Base-by-base conservation (phyloP, 2,329 filamentous ascomycete genomes). In the Stenocarpella maydis region DNA sequence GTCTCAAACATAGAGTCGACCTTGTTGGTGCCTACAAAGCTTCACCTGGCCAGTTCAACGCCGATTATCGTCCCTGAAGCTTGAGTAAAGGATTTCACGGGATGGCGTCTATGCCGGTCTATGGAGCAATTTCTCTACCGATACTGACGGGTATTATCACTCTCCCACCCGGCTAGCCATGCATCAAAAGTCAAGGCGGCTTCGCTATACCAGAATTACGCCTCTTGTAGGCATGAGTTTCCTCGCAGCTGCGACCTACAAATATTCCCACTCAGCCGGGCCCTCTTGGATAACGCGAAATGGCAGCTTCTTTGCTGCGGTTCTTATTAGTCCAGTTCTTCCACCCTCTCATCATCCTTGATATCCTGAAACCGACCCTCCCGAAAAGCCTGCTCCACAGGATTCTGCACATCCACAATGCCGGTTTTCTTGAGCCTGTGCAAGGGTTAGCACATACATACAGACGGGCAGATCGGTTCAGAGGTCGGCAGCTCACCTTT, bases 391-490 rank as follows among this genome's bases (percentile, higher is more conserved):
- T 88, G 84, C 69, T 89, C 87, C 2, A 97, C 90, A 0, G 93
- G 94, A 76, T 97, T 97, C 79, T 94, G 86, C 17, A 96, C 89
- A 72, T 92, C 85, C 39, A 97, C 84, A 6, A 97, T 85, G 3
- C 94, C 94, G 14, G 90, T 96, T 71, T 87, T 88, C 77, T 88
- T 93, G 52, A 96, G 82, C 71, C 85, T 87, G 63, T 39, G 12
- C 15, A 41, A 53, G 12, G 10, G 26, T 78, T 71, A 79, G 71
- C 31, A 55, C 34, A 14, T 28, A 14, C 15, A 17, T 2, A 24
- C 26, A 14, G 14, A 17, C 8, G 2, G 31, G 34, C 3, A 15
- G 17, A n/a, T 9, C 45, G 6, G 26, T 53, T 34, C 10, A 39
- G 19, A 41, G 21, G 10, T 12, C 39, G n/a, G 15, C 17, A 45